A percentile compares a stretch with the other conserved stretches of the same genome.
phyloP scores from a whole-genome alignment of 2,329 filamentous ascomycete species.

The Colletotrichum euphorbiae region DNA sequence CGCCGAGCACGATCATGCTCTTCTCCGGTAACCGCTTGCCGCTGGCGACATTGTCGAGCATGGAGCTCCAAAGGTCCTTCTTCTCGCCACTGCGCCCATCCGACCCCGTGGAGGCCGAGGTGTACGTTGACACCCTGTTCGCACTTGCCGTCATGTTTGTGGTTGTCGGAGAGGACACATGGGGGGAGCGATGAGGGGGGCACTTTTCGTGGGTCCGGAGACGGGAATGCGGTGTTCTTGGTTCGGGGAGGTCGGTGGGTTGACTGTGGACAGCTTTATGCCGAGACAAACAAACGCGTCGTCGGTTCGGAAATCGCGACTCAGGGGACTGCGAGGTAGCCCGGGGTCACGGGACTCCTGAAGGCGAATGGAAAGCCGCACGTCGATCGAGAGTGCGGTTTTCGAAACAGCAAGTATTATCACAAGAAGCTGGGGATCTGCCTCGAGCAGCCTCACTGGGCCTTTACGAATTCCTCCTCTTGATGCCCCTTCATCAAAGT shows the following conservation, averaged over 20 bases:
- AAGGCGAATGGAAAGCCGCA: too few relatives aligned
- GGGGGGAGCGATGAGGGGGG: not conserved
- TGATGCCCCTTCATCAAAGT: constrained; percentile 31
- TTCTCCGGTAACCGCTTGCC: constrained; percentile 92
- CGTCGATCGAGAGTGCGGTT: not conserved
- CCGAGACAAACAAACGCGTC: constrained; percentile 33
- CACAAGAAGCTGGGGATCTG: not conserved
- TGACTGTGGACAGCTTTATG: constrained; percentile 34
- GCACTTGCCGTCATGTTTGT: constrained; percentile 61
- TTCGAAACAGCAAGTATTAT: not conserved
- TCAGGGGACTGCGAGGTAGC: constrained; percentile 14
- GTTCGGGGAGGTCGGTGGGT: constrained; percentile 17
- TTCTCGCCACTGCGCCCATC: constrained; percentile 75
- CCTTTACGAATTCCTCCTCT: constrained; percentile 1
- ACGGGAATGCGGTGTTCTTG: constrained; percentile 10
- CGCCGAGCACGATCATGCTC: constrained; percentile 87
- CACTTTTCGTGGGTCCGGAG: constrained; percentile 17
- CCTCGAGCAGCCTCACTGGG: not conserved
- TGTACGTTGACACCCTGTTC: constrained; percentile 70
- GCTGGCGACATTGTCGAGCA: constrained; percentile 91
- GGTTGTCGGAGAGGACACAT: constrained; percentile 28
- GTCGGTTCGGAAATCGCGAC: constrained; percentile 18
- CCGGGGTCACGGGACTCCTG: not conserved
- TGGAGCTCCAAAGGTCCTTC: constrained; percentile 93
- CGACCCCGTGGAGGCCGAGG: constrained; percentile 63